phyloP scores from a whole-genome alignment of 345 rosid species.

The Anacardium occidentale region DNA sequence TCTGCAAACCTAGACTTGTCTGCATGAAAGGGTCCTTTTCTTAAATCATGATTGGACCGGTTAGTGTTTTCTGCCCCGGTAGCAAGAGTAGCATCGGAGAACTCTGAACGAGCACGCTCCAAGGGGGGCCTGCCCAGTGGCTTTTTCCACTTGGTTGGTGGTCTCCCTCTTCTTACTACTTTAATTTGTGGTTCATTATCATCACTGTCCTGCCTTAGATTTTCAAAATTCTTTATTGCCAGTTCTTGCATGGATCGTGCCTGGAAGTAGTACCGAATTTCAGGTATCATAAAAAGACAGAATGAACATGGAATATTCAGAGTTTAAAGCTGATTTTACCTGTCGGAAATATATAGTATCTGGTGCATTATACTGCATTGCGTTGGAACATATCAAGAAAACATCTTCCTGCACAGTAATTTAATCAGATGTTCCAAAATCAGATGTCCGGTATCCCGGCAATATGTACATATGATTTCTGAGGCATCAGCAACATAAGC shows the following conservation, averaged over 20 bases:
- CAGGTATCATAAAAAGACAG: conserved; percentile 11
- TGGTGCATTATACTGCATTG: conserved; percentile 85
- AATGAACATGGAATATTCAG: conserved; percentile 1
- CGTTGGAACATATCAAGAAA: conserved; percentile 74
- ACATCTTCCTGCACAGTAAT: conserved; percentile 61
- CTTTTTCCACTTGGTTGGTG: conserved; percentile 55
- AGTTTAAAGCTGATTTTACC: conserved; percentile 41
- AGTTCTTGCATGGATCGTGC: conserved; percentile 86
- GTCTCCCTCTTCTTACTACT: conserved; percentile 65
- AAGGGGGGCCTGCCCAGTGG: conserved; percentile 47
- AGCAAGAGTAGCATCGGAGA: conserved; percentile 53
- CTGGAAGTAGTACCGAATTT: conserved; percentile 35
- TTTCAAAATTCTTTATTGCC: conserved; percentile 73
- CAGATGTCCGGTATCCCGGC: conserved; percentile 2
- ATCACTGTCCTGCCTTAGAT: conserved; percentile 83
- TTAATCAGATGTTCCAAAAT: conserved; percentile 3
- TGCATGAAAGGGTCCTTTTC: conserved; percentile 36
- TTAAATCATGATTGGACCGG: conserved; percentile 34
- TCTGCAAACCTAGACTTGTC: conserved; percentile 39
- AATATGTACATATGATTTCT: not conserved
- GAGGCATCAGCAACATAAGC: not conserved
- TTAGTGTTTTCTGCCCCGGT: conserved; percentile 45
- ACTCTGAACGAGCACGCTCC: conserved; percentile 41
- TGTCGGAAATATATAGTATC: conserved; percentile 81
- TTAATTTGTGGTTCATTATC: conserved; percentile 50